Percentiles rank a stretch among this genome's conserved stretches.
These are phyloP conservation scores for Penicillium sp. DNA, from an alignment of 2,329 filamentous ascomycete species.

Conservation along the genomic window DNA sequence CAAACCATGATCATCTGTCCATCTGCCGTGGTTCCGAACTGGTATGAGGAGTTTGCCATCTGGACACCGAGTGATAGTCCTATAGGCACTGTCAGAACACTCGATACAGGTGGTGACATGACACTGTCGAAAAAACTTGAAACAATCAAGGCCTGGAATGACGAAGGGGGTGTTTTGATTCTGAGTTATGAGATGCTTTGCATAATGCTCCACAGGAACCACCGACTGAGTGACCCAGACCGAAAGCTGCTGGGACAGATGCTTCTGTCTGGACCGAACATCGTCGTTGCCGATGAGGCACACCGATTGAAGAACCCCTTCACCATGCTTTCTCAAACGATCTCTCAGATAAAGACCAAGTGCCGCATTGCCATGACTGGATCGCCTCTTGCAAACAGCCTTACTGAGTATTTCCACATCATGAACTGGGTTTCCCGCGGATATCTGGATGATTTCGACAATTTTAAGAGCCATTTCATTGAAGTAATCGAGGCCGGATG, in stretches of 20 bases:
- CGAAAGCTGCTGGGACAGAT: conserved; percentile 46
- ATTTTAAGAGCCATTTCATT: conserved; percentile 70
- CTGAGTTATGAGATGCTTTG: conserved; percentile 70
- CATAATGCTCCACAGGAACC: conserved; percentile 40
- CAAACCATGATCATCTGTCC: conserved; percentile 74
- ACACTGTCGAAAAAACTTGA: conserved; percentile 41
- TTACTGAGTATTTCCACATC: conserved; percentile 81
- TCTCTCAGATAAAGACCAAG: conserved; percentile 61
- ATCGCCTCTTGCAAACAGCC: conserved; percentile 79
- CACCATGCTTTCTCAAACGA: conserved; percentile 53
- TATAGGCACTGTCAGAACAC: conserved; percentile 56
- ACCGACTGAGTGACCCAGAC: conserved; percentile 25
- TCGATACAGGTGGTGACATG: conserved; percentile 47
- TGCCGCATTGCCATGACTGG: conserved; percentile 81
- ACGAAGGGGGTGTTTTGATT: conserved; percentile 68
- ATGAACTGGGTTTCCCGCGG: conserved; percentile 81
- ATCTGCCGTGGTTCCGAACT: conserved; percentile 72
- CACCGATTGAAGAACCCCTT: conserved; percentile 70
- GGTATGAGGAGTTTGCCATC: conserved; percentile 69
- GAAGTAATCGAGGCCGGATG: conserved; percentile 71
- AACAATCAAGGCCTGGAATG: conserved; percentile 59
- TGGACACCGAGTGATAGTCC: conserved; percentile 60
- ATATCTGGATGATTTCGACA: conserved; percentile 65
- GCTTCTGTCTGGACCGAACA: conserved; percentile 61
- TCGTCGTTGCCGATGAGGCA: conserved; percentile 83